These are phyloP conservation scores for Magnaporthiopsis rhizophila DNA, from an alignment of 2,329 filamentous ascomycete genomes.

Conservation along the genomic window DNA sequence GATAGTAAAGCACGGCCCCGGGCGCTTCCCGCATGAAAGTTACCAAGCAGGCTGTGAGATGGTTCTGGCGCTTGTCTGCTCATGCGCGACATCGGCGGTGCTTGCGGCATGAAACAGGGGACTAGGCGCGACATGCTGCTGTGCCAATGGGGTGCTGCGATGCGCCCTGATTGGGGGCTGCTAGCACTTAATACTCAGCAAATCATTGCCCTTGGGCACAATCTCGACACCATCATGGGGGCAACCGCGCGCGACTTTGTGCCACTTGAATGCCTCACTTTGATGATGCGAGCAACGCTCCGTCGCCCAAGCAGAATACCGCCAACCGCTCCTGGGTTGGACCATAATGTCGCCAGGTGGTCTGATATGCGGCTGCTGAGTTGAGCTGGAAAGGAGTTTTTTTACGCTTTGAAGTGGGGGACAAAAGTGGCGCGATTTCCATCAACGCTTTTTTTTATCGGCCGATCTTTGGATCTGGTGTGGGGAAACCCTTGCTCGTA, in stretches of 20 bases:
- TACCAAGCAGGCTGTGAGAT: neutral
- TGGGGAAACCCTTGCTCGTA: neutral
- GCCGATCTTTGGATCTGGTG: slow-evolving; percentile 6
- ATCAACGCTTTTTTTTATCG: slow-evolving; percentile 2
- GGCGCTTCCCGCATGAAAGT: neutral
- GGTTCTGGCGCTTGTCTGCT: neutral
- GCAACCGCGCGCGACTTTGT: neutral
- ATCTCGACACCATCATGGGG: neutral
- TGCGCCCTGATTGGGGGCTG: neutral
- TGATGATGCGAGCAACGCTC: neutral
- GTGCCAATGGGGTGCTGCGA: neutral
- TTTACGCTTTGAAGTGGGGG: neutral
- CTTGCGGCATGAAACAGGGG: neutral
- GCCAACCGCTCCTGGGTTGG: neutral
- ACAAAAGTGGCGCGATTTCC: neutral
- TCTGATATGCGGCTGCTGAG: neutral
- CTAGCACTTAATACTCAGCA: too few species aligned
- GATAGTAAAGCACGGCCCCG: too few species aligned
- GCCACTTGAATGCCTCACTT: neutral
- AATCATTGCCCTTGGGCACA: neutral
- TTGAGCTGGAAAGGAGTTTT: neutral
- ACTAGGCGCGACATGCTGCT: neutral
- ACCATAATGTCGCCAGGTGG: neutral
- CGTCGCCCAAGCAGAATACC: neutral
- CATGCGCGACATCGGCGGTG: neutral